phyloP scores from a whole-genome alignment of 2,329 filamentous ascomycete species.

The Phaeosphaeriaceae sp. region DNA sequence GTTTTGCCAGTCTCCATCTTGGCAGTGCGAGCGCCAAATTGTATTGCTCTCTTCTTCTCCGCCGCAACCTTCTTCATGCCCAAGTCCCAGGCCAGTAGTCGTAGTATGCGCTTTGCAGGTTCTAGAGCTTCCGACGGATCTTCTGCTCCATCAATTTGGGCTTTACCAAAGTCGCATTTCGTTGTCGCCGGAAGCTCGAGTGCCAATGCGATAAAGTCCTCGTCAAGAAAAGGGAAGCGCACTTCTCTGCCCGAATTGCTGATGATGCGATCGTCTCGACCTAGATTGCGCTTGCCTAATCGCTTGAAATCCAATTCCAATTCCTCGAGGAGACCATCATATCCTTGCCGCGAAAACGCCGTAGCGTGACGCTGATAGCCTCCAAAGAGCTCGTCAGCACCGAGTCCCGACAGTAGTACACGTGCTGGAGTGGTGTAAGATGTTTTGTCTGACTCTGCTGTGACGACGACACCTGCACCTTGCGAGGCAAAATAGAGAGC shows the following conservation, averaged over 20 bases:
- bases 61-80: constrained; percentile 73
- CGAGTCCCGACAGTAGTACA: constrained; percentile 88
- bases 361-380: constrained; percentile 86
- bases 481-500: constrained; percentile 95
- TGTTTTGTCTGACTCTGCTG: constrained; percentile 22
- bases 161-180: constrained; percentile 82
- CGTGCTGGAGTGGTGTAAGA: constrained; percentile 74
- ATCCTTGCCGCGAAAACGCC: constrained; percentile 74
- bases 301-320: constrained; percentile 84
- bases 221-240: constrained; percentile 89
- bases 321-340: constrained; percentile 77
- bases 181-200: constrained; percentile 76
- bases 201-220: constrained; percentile 82
- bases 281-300: constrained; percentile 91
- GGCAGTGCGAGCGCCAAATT: constrained; percentile 52
- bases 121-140: constrained; percentile 61
- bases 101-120: constrained; percentile 79
- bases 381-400: constrained; percentile 94
- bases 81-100: constrained; percentile 76
- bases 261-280: constrained; percentile 90
- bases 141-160: constrained; percentile 22
- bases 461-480: constrained; percentile 63
- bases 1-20: constrained; percentile 57
- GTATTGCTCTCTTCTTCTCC: constrained; percentile 92
- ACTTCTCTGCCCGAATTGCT: constrained; percentile 88